phyloP scores from a whole-genome alignment of 176 grass and related monocot species.

The Triticum timopheevii region DNA sequence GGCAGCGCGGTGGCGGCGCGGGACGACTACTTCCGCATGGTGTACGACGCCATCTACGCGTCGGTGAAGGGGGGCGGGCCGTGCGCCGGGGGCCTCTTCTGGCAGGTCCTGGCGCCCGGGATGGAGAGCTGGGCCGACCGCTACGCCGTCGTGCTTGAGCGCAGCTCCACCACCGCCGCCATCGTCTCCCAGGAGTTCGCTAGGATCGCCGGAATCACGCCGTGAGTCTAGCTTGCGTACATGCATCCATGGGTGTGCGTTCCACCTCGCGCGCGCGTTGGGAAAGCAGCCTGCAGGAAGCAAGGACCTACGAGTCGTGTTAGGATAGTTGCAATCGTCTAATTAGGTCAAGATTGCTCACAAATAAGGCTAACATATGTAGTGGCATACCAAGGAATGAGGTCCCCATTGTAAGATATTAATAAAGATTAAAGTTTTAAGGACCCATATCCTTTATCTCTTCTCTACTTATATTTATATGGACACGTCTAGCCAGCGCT shows the following conservation, averaged over 20 bases:
- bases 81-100: not conserved
- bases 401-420: too few species aligned
- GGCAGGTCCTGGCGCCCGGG: not conserved
- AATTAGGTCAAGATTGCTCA: not conserved
- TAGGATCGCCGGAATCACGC: not conserved
- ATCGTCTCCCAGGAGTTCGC: constrained; percentile 1
- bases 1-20: not conserved
- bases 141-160: not conserved
- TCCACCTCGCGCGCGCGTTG: too few species aligned
- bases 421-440: too few species aligned
- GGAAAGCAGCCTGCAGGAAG: too few species aligned
- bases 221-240: not conserved
- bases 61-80: not conserved
- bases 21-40: not conserved
- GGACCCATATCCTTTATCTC: too few species aligned
- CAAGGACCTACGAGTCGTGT: not conserved
- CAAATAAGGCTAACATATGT: not conserved
- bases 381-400: too few species aligned
- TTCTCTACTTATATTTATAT: too few species aligned
- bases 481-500: too few species aligned
- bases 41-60: not conserved
- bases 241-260: not conserved
- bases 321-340: not conserved
- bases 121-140: not conserved
- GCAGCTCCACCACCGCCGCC: not conserved